Evolutionary conservation across 2,329 filamentous ascomycete species (phyloP).

Genomic region (Phialophora expanda): DNA sequence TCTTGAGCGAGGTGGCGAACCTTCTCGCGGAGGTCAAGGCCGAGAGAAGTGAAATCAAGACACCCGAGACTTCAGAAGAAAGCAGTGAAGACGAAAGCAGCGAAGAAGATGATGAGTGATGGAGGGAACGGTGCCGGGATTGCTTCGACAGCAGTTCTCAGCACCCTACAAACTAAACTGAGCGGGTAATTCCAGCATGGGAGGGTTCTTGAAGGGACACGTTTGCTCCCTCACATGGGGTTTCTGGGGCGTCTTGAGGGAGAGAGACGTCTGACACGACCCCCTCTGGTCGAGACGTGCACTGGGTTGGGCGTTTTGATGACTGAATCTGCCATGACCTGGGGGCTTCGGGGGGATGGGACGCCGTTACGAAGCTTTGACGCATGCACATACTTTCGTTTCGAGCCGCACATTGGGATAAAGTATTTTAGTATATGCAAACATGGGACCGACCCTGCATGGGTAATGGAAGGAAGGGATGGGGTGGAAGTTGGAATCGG

Average conservation of each 20-base stretch:
- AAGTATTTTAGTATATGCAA: background rate
- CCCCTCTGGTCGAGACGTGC: background rate
- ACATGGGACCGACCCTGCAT: background rate
- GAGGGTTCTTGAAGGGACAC: background rate
- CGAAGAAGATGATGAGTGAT: conserved; percentile 7
- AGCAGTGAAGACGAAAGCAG: background rate
- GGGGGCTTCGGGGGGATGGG: background rate
- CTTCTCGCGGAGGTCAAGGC: conserved; percentile 24
- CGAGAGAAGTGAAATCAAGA: conserved; percentile 17
- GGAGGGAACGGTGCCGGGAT: conserved; percentile 13
- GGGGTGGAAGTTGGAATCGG: background rate
- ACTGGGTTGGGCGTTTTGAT: conserved; percentile 1
- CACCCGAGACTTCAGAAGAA: conserved; percentile 27
- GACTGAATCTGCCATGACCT: background rate
- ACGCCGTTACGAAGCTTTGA: conserved; percentile 15
- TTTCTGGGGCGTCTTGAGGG: background rate
- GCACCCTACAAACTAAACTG: background rate
- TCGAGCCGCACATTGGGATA: background rate
- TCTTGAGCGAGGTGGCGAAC: conserved; percentile 56
- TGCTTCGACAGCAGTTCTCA: background rate
- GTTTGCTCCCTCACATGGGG: background rate
- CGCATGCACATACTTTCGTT: conserved; percentile 10
- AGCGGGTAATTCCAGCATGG: background rate
- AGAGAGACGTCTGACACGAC: background rate
- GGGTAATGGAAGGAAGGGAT: background rate